These are phyloP conservation scores for Verbena officinalis DNA, from an alignment of 257 asterid genomes.

Conservation along the genomic window DNA sequence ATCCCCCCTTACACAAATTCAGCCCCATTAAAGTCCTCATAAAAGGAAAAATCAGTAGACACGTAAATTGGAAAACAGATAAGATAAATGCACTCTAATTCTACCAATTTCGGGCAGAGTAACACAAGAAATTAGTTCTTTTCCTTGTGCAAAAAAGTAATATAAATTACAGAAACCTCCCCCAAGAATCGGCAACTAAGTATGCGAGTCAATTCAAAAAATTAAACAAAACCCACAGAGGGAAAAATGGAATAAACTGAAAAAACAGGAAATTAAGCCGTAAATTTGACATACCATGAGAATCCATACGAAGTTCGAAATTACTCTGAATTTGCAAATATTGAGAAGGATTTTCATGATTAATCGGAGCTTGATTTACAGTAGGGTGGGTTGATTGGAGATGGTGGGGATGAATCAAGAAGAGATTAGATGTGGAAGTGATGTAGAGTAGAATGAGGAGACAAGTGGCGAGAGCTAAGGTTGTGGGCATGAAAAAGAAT, in stretches of 20 bases:
- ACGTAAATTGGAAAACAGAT: too few species aligned
- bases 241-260: neutral
- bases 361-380: slow-evolving; percentile 30
- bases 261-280: slow-evolving; percentile 10
- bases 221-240: slow-evolving; percentile 17
- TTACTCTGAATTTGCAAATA: slow-evolving; percentile 14
- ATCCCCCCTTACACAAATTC: too few species aligned
- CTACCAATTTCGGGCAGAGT: too few species aligned
- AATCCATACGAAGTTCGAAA: slow-evolving; percentile 12
- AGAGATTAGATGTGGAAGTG: slow-evolving; percentile 63
- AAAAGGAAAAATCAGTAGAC: too few species aligned
- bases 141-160: too few species aligned
- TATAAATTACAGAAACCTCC: too few species aligned
- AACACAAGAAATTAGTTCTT: too few species aligned
- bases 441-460: slow-evolving; percentile 64
- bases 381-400: slow-evolving; percentile 35
- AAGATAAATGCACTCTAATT: too few species aligned
- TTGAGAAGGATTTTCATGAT: slow-evolving; percentile 28
- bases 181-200: too few species aligned
- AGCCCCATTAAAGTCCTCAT: too few species aligned
- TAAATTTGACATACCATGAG: slow-evolving; percentile 37
- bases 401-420: slow-evolving; percentile 45
- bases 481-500: slow-evolving; percentile 61
- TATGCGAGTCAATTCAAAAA: slow-evolving; percentile 10
- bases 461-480: slow-evolving; percentile 71